phyloP scores from a whole-genome alignment of 768 basidiomycete species.

The Mycena vulgaris region DNA sequence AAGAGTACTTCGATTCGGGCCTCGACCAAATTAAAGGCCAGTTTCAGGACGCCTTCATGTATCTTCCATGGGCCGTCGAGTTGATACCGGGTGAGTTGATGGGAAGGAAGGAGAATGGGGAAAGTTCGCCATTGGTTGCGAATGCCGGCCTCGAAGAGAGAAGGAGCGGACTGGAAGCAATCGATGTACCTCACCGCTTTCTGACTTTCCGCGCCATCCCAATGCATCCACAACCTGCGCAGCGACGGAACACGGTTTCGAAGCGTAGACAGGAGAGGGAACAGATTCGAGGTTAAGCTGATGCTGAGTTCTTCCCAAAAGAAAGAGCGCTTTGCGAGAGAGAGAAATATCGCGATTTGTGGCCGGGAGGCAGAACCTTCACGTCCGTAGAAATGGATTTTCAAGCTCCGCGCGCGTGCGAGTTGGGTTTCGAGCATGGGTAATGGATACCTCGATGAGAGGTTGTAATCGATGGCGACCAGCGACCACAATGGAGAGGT shows the following conservation, averaged over 20 bases:
- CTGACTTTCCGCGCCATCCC: neutral
- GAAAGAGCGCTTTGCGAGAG: neutral
- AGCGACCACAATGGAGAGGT: conserved; percentile 1
- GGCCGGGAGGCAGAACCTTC: neutral
- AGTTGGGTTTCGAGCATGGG: conserved; percentile 2
- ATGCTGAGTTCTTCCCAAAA: conserved; percentile 13
- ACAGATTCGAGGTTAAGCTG: neutral
- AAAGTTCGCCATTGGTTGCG: neutral
- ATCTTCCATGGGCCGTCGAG: neutral
- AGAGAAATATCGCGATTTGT: neutral
- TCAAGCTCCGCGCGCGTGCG: neutral
- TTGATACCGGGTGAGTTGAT: conserved; percentile 12
- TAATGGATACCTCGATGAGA: neutral
- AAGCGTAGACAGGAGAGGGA: neutral
- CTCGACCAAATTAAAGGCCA: conserved; percentile 1
- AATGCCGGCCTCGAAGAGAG: neutral
- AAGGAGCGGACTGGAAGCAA: conserved; percentile 1
- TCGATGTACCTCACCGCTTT: neutral
- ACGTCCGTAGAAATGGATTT: conserved; percentile 11
- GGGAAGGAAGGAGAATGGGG: neutral
- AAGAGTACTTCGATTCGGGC: neutral
- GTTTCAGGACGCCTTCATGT: neutral
- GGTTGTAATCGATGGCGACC: neutral
- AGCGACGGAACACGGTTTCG: neutral
- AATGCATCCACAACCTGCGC: neutral